Evolutionary conservation across 2,329 filamentous ascomycete species (phyloP), one percentile per base, ranked within the genome.

Genomic region (Celoporthe dispersa): DNA sequence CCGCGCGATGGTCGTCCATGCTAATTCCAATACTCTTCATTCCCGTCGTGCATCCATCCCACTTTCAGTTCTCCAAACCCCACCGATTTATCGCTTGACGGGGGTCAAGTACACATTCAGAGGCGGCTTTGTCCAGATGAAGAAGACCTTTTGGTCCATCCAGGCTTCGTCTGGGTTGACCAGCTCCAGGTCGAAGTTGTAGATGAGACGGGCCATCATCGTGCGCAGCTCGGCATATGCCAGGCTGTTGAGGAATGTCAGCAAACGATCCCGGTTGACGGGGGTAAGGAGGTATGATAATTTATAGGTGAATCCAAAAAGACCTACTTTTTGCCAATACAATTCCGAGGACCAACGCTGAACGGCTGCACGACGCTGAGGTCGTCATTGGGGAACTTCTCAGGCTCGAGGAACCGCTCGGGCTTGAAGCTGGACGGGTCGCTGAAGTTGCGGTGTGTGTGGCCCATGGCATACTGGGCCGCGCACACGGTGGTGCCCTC

Each of bases 191-290:
- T 87, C 84, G 73, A 86, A 87, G 64, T 83, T 83, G 75, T 80
- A 87, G 0, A 87, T 72, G 6, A 87, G 73, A 2, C 80, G 80
- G 0, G 83, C 81, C 8, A 87, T 74, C 51, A 86, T 82, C 6
- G 85, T 75, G 5, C 85, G 79, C 80, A 87, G 84, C 73, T 87
- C 84, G 28, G 82, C 78, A 64, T 84, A 85, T 3, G 84, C 84
- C 51, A 87, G 77, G 69, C 83, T 85, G 60, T 55, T 14, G 12
- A 9, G 2, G 0, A 8, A 41, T 64, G 9, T 14, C 22, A 5
- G 12, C 35, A 11, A 7, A 4, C 7, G 19, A 11, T n/a, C 8
- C 25, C 11, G 6, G 2, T 25, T 3, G n/a, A n/a, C n/a, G n/a
- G n/a, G n/a, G n/a, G n/a, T n/a, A n/a, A n/a, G n/a, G n/a, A n/a